Conservation (phyloP, 805 yeast species). For the Ogataea zsoltii region DNA sequence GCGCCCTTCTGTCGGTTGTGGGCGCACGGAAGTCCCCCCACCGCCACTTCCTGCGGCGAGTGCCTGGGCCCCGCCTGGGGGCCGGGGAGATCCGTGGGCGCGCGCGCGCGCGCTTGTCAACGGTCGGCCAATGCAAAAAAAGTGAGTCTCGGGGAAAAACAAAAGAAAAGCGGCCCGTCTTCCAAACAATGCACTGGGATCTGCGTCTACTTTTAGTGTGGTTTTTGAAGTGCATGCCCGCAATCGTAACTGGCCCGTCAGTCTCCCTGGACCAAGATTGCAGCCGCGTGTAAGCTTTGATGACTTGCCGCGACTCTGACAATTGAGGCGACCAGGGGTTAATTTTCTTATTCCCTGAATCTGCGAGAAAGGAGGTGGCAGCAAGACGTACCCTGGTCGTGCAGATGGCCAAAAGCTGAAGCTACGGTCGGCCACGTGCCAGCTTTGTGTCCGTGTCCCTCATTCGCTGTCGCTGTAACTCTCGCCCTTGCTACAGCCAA, state of each 20-base stretch:
- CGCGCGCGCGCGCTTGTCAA: slow-evolving; percentile 1
- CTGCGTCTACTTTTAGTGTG: background rate
- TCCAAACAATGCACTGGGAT: background rate
- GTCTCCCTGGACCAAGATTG: background rate
- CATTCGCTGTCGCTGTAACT: no score
- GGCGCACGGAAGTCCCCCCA: no score
- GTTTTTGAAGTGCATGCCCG: background rate
- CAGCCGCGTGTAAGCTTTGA: background rate
- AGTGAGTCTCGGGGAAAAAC: background rate
- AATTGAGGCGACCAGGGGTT: slow-evolving; percentile 3
- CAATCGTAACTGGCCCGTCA: background rate
- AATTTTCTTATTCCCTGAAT: background rate
- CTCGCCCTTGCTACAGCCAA: no score
- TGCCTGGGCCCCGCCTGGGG: no score
- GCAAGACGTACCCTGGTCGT: no score
- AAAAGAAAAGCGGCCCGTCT: slow-evolving; percentile 5
- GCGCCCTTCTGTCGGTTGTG: no score
- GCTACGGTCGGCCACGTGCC: no score
- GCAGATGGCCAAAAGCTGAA: background rate
- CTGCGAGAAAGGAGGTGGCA: no score
- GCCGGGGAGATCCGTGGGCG: background rate
- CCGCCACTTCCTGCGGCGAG: no score
- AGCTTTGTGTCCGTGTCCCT: no score
- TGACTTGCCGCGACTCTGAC: background rate
- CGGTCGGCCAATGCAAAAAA: background rate